These are phyloP conservation scores for Phytopythium mirpurense DNA, from an alignment of 352 stramenopile species.

Conservation along the genomic window DNA sequence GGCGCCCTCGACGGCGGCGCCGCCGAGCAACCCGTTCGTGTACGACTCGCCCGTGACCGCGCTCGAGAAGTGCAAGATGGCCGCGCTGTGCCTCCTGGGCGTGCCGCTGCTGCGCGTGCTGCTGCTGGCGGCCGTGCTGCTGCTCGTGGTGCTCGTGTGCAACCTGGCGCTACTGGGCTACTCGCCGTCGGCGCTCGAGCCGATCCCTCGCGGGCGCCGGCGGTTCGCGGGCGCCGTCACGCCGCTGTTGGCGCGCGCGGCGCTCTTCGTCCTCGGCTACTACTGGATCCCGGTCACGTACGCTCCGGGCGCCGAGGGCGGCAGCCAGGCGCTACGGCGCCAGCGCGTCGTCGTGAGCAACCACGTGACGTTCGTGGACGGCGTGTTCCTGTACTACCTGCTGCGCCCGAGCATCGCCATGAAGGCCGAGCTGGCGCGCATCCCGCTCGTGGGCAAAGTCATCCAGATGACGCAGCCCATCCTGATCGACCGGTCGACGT, in stretches of 20 bases:
- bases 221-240: conserved; percentile 23
- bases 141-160: conserved; percentile 34
- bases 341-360: conserved; percentile 60
- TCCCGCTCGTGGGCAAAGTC: conserved; percentile 51
- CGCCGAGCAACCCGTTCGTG: conserved; percentile 49
- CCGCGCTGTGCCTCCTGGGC: conserved; percentile 41
- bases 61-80: conserved; percentile 61
- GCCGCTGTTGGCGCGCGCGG: conserved; percentile 33
- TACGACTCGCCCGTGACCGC: conserved; percentile 47
- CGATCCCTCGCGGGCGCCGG: conserved; percentile 40
- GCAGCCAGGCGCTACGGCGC: neutral
- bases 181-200: conserved; percentile 19
- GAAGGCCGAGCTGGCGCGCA: conserved; percentile 55
- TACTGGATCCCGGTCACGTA: conserved; percentile 57
- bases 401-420: conserved; percentile 63
- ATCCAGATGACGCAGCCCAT: conserved; percentile 61
- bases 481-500: conserved; percentile 50
- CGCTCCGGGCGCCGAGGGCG: conserved; percentile 9
- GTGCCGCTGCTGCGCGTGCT: conserved; percentile 51
- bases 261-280: conserved; percentile 61
- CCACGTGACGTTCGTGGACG: conserved; percentile 68
- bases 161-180: conserved; percentile 49
- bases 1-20: neutral
- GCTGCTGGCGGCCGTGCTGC: conserved; percentile 27
- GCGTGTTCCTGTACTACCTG: conserved; percentile 50